These are phyloP conservation scores for Trypanosoma brucei DNA, from an alignment of 208 protist genomes.

Conservation along the genomic window DNA sequence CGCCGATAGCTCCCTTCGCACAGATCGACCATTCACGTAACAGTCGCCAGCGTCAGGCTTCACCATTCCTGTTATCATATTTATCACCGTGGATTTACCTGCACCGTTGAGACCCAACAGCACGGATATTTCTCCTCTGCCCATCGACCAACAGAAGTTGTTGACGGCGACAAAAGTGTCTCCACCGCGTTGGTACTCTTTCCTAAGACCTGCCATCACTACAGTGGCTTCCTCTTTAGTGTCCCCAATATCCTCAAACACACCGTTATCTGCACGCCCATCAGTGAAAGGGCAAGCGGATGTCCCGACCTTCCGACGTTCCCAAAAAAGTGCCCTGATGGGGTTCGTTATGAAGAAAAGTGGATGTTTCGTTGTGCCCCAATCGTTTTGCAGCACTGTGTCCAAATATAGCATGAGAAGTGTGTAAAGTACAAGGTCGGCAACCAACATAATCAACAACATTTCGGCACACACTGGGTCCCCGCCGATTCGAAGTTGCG, in stretches of 20 bases:
- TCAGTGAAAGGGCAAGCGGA: constrained; percentile 1
- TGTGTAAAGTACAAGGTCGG: constrained; percentile 34
- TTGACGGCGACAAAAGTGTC: constrained; percentile 61
- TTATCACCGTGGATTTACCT: constrained; percentile 72
- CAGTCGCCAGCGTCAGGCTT: constrained; percentile 65
- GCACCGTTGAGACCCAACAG: constrained; percentile 83
- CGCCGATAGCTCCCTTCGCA: constrained; percentile 36
- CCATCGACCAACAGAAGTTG: constrained; percentile 47
- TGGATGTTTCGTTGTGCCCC: constrained; percentile 22
- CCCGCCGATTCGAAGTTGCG: background rate
- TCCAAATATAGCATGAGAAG: constrained; percentile 33
- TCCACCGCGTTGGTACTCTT: constrained; percentile 4
- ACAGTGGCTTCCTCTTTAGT: constrained; percentile 4
- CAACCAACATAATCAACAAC: constrained; percentile 23
- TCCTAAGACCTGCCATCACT: constrained; percentile 10
- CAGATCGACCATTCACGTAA: constrained; percentile 59
- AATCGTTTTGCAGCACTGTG: constrained; percentile 30
- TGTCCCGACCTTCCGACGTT: background rate
- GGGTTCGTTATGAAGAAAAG: constrained; percentile 19
- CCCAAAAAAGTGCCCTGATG: background rate
- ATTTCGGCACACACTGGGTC: background rate
- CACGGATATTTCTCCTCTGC: constrained; percentile 57
- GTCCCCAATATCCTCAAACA: constrained; percentile 15
- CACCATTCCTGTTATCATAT: constrained; percentile 86
- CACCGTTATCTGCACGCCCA: constrained; percentile 21